A percentile compares a stretch with the other conserved stretches of the same genome.
Conservation (phyloP, 495 filamentous ascomycete species). For the Neurospora cerealis region DNA sequence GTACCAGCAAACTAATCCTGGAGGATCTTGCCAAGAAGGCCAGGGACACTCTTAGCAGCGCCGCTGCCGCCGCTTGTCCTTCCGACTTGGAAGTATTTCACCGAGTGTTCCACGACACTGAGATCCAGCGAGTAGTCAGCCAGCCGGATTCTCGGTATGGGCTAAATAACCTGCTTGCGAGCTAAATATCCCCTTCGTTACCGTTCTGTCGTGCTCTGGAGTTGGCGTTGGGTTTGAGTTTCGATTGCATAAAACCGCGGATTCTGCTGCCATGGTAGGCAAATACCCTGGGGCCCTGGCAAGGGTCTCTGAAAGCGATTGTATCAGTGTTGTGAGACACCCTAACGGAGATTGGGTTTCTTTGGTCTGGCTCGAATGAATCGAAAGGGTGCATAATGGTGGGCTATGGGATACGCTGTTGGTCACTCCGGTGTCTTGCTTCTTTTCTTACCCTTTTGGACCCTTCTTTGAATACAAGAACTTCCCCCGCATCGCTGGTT, state of each 20-base stretch:
- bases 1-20: constrained; percentile 34
- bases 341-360: not conserved
- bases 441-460: not conserved
- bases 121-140: constrained; percentile 30
- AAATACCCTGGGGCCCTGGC: not conserved
- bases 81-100: constrained; percentile 36
- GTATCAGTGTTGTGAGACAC: not conserved
- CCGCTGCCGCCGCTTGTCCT: constrained; percentile 12
- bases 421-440: not conserved
- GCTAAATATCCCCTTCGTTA: constrained; percentile 7
- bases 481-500: not conserved
- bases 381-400: not conserved
- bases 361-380: not conserved
- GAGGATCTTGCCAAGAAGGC: constrained; percentile 40
- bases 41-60: constrained; percentile 17
- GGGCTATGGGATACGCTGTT: not conserved
- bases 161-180: constrained; percentile 31
- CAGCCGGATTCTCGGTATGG: constrained; percentile 38
- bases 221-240: not conserved
- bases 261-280: not conserved
- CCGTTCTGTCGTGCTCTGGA: not conserved
- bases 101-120: constrained; percentile 27
- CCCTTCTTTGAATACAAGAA: not conserved
- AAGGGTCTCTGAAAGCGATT: not conserved
- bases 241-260: not conserved